phyloP scores from a whole-genome alignment of 306 rosid species.

The Elaeagnus macrophylla region DNA sequence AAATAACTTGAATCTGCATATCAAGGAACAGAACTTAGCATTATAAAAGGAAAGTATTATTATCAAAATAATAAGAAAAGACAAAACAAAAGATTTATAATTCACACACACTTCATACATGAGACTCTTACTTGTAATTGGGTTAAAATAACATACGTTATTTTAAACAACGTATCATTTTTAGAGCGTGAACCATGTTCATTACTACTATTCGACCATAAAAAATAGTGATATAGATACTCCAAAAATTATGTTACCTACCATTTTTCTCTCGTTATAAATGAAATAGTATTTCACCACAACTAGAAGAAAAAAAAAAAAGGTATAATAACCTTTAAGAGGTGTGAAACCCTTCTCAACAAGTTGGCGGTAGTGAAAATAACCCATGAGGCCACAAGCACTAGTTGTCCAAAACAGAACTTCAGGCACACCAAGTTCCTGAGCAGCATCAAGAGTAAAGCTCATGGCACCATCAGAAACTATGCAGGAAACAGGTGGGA shows the following conservation, averaged over 20 bases:
- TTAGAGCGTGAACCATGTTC: no score
- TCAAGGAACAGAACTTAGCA: not conserved
- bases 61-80: no score
- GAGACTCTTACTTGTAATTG: no score
- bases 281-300: not conserved
- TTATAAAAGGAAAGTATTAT: not conserved
- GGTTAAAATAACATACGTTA: no score
- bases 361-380: slow-evolving; percentile 18
- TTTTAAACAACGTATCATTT: no score
- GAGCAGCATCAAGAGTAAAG: slow-evolving; percentile 32
- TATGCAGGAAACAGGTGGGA: slow-evolving; percentile 23
- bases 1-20: slow-evolving; percentile 39
- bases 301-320: not conserved
- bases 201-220: no score
- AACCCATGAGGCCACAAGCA: slow-evolving; percentile 34
- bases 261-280: not conserved
- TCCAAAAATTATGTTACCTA: not conserved
- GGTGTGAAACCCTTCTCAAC: slow-evolving; percentile 22
- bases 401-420: slow-evolving; percentile 31
- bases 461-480: slow-evolving; percentile 31
- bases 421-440: slow-evolving; percentile 26
- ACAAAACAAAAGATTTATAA: no score
- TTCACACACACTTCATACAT: no score
- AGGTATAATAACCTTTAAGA: slow-evolving; percentile 17
- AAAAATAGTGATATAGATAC: not conserved